Conservation (phyloP, 345 rosid species). For the Boechera divaricarpa region DNA sequence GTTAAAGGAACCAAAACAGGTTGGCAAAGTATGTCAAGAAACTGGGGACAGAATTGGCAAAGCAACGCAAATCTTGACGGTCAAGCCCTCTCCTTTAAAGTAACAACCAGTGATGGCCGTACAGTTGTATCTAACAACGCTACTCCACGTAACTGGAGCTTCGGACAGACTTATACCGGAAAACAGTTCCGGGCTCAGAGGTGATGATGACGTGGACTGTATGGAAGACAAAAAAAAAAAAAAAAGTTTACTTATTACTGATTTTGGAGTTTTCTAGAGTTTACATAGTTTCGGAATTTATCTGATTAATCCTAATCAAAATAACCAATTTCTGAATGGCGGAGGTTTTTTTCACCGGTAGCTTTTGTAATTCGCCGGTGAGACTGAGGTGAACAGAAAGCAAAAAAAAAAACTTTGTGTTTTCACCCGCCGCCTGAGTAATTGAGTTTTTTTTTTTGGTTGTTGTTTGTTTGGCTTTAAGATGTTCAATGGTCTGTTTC, state of each 20-base stretch:
- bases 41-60: conserved; percentile 80
- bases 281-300: conserved; percentile 23
- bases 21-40: conserved; percentile 66
- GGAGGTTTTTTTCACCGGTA: conserved; percentile 38
- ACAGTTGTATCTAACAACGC: conserved; percentile 47
- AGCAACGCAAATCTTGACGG: conserved; percentile 61
- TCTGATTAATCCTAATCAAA: conserved; percentile 1
- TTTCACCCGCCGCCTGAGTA: conserved; percentile 42
- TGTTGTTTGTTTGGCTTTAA: conserved; percentile 17
- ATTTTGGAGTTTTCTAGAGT: conserved; percentile 29
- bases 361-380: conserved; percentile 47
- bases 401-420: conserved; percentile 16
- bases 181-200: conserved; percentile 48
- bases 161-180: conserved; percentile 64
- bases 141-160: conserved; percentile 59
- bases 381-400: conserved; percentile 40
- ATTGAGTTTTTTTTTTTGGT: conserved; percentile 4
- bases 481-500: conserved; percentile 21
- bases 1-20: conserved; percentile 56
- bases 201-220: conserved; percentile 33
- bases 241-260: conserved; percentile 17
- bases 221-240: not conserved
- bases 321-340: conserved; percentile 27
- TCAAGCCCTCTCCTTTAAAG: conserved; percentile 64
- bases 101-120: conserved; percentile 62